Evolutionary conservation across 2,329 filamentous ascomycete genomes (phyloP).

Genomic region (Exserohilum turcica): DNA sequence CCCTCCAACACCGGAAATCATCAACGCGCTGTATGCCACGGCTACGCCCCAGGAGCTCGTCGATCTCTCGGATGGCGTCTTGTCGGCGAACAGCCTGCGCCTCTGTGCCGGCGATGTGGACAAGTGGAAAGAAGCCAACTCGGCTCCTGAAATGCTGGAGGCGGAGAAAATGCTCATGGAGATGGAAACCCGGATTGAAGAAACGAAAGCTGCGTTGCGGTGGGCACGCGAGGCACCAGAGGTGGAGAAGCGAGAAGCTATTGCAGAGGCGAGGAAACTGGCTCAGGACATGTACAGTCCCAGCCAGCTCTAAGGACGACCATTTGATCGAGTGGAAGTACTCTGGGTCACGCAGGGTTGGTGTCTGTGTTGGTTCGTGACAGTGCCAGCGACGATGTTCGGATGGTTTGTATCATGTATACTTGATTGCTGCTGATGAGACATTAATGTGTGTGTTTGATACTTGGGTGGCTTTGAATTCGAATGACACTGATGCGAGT

Average conservation of each 20-base stretch:
- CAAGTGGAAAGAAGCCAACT: not conserved
- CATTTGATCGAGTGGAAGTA: not conserved
- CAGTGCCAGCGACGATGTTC: too few species aligned
- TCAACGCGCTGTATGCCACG: not conserved
- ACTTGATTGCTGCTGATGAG: too few species aligned
- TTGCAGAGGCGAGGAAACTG: not conserved
- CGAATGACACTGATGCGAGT: too few species aligned
- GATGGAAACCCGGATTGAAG: slow-evolving; percentile 8
- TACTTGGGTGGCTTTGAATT: too few species aligned
- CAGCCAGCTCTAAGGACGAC: not conserved
- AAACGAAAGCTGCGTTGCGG: slow-evolving; percentile 1
- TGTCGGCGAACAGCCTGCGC: not conserved
- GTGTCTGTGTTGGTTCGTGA: too few species aligned
- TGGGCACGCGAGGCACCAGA: not conserved
- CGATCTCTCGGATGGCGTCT: not conserved
- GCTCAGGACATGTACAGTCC: not conserved
- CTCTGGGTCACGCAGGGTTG: not conserved
- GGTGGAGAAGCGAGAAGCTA: not conserved
- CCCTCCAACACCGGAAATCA: not conserved
- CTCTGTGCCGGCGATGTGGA: not conserved
- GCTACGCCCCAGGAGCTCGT: not conserved
- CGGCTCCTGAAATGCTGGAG: slow-evolving; percentile 1
- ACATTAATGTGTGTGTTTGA: too few species aligned
- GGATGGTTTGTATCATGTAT: too few species aligned
- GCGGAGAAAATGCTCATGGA: slow-evolving; percentile 10